Conservation (phyloP, 2,329 filamentous ascomycete genomes). For the Pseudogymnoascus sp. region DNA sequence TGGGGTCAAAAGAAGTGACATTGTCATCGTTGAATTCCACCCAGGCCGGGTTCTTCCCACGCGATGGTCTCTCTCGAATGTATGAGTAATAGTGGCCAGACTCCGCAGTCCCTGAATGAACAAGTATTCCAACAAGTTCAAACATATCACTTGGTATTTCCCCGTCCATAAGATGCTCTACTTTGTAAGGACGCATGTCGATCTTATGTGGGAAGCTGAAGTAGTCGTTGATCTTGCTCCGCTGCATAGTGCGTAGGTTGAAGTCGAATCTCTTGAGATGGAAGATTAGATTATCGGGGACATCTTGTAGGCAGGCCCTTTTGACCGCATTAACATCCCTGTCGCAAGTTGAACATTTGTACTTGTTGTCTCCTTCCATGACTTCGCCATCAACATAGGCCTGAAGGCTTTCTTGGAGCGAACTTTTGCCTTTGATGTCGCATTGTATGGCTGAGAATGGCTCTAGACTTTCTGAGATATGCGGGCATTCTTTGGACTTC, state of each 20-base stretch:
- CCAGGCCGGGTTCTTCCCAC: constrained; percentile 50
- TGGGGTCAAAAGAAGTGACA: constrained; percentile 67
- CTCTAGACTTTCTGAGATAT: constrained; percentile 85
- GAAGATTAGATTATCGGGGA: constrained; percentile 91
- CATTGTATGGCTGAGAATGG: constrained; percentile 92
- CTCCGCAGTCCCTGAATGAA: constrained; percentile 87
- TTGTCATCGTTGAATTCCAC: constrained; percentile 91
- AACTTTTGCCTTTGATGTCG: constrained; percentile 87
- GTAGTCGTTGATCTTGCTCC: constrained; percentile 91
- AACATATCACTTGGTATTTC: constrained; percentile 65
- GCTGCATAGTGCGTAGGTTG: constrained; percentile 65
- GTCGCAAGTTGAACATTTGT: constrained; percentile 88
- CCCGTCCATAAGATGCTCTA: constrained; percentile 69
- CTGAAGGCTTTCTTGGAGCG: constrained; percentile 76
- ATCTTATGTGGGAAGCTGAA: constrained; percentile 81
- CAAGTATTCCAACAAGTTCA: constrained; percentile 87
- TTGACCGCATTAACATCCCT: constrained; percentile 90
- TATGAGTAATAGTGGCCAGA: constrained; percentile 97
- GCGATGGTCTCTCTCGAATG: constrained; percentile 67
- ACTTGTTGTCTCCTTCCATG: constrained; percentile 98
- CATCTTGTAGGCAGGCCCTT: constrained; percentile 80
- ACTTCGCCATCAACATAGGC: constrained; percentile 96
- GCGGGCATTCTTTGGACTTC: constrained; percentile 86
- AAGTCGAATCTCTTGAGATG: constrained; percentile 87
- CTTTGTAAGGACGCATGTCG: constrained; percentile 82